phyloP scores from a whole-genome alignment of 768 basidiomycete species.

The Hygrophoropsis aurantiaca region DNA sequence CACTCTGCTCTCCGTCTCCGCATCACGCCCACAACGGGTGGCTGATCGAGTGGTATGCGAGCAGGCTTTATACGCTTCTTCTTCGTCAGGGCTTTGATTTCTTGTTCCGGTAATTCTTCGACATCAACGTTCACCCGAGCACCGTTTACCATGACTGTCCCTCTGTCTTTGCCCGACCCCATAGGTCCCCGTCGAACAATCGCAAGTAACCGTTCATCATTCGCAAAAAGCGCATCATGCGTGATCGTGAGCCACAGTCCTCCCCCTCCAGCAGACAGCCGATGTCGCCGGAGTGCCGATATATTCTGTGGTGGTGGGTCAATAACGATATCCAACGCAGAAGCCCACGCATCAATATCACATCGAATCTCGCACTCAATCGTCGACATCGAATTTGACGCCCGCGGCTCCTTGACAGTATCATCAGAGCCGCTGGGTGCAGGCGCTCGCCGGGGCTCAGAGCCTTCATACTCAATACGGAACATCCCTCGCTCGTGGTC shows the following conservation, averaged over 20 bases:
- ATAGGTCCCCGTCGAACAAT: constrained; percentile 73
- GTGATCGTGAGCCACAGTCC: constrained; percentile 93
- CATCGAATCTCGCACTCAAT: constrained; percentile 92
- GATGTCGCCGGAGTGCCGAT: constrained; percentile 82
- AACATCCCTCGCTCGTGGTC: constrained; percentile 85
- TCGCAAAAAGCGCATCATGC: constrained; percentile 77
- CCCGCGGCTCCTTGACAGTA: constrained; percentile 4
- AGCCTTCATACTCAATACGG: constrained; percentile 80
- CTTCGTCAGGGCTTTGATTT: constrained; percentile 79
- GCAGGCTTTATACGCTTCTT: constrained; percentile 84
- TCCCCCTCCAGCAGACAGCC: constrained; percentile 82
- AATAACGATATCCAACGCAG: constrained; percentile 81
- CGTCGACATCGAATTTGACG: constrained; percentile 38
- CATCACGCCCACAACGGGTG: constrained; percentile 74
- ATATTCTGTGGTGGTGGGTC: constrained; percentile 90
- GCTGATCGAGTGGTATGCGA: constrained; percentile 91
- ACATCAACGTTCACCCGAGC: constrained; percentile 80
- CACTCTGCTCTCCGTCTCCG: constrained; percentile 71
- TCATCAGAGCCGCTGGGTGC: constrained; percentile 5
- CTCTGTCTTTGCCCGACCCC: constrained; percentile 67
- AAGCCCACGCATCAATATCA: constrained; percentile 87
- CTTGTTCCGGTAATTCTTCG: constrained; percentile 83
- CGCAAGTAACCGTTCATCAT: constrained; percentile 71
- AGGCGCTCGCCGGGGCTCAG: constrained; percentile 44
- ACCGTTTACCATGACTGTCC: constrained; percentile 87